Evolutionary conservation across 306 rosid genomes (phyloP), one percentile per base, ranked within the genome.

Genomic region (Lathyrus tuberosus): DNA sequence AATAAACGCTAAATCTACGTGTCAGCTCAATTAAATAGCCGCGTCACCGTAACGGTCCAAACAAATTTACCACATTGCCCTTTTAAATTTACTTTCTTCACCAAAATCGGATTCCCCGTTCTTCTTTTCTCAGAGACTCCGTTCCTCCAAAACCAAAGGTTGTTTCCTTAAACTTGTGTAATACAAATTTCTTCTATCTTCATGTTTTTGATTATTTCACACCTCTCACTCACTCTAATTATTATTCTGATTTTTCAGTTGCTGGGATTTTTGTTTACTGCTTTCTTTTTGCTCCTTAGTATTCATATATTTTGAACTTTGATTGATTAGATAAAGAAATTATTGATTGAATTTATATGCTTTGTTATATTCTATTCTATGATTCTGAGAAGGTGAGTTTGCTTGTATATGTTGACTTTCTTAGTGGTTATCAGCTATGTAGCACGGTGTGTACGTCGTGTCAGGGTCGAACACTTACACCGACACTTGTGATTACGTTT

Each of bases 71-170:
- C 15, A 42, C 10, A 28, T 51, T 62, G 62, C 51, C 76, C 76
- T 53, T 62, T 20, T 14, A 0, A 17, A 31, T 57, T 65, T 59
- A 16, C 4, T 71, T 42, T 10, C 8, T 12, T 49, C 10, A 37
- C 5, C 30, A 17, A 30, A 46, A 26, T 40, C 3, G 58, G 76
- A 71, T 30, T 49, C 70, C n/a, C 38, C 0, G 35, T 46, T 33
- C 38, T 51, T 11, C 4, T 1, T 30, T 48, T 51, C 40, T 66
- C 67, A 18, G 28, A 60, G 54, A 60, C 67, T 79, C 62, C 51
- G 10, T 65, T 51, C 12, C 42, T 52, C 60, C 62, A 8, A 74
- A 8, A 5, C 6, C 67, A 12, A 47, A 78, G 74, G 60, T 72
- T 65, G 40, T 57, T 57, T 65, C 58, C 43, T 18, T 17, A 5